A percentile compares a stretch with the other conserved stretches of the same genome.
Evolutionary conservation across 148 eudicot genomes (phyloP).

Genomic region (Vaccinium macrocarpon): DNA sequence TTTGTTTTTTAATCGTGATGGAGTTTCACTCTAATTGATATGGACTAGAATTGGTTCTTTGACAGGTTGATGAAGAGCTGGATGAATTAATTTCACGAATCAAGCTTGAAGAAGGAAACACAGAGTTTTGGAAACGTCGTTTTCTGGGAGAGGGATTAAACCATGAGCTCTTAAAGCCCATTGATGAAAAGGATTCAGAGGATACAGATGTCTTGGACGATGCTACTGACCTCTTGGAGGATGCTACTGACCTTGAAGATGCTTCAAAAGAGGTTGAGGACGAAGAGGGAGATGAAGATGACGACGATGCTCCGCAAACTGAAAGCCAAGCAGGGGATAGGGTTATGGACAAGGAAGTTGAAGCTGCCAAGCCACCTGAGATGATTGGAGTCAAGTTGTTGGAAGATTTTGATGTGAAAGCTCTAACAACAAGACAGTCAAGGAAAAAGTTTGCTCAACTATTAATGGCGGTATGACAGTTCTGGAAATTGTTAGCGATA

Average conservation of each 20-base stretch:
- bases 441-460: slow-evolving; percentile 51
- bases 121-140: slow-evolving; percentile 94
- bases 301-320: slow-evolving; percentile 71
- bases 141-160: slow-evolving; percentile 82
- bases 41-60: background rate
- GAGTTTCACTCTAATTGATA: slow-evolving; percentile 10
- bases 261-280: slow-evolving; percentile 63
- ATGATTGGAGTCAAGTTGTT: slow-evolving; percentile 93
- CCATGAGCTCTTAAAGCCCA: slow-evolving; percentile 33
- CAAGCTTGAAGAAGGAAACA: slow-evolving; percentile 86
- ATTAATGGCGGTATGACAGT: slow-evolving; percentile 49
- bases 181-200: slow-evolving; percentile 39
- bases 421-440: slow-evolving; percentile 51
- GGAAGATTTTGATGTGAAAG: slow-evolving; percentile 60
- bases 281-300: slow-evolving; percentile 81
- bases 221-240: slow-evolving; percentile 49
- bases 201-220: slow-evolving; percentile 54
- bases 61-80: slow-evolving; percentile 86
- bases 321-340: slow-evolving; percentile 66
- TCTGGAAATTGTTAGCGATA: background rate
- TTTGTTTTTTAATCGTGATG: background rate
- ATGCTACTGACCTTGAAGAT: slow-evolving; percentile 61
- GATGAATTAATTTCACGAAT: slow-evolving; percentile 88
- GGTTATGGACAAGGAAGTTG: slow-evolving; percentile 76
- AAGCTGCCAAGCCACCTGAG: slow-evolving; percentile 75